Base-by-base conservation (phyloP, 345 rosid species). In the Punica granatum region DNA sequence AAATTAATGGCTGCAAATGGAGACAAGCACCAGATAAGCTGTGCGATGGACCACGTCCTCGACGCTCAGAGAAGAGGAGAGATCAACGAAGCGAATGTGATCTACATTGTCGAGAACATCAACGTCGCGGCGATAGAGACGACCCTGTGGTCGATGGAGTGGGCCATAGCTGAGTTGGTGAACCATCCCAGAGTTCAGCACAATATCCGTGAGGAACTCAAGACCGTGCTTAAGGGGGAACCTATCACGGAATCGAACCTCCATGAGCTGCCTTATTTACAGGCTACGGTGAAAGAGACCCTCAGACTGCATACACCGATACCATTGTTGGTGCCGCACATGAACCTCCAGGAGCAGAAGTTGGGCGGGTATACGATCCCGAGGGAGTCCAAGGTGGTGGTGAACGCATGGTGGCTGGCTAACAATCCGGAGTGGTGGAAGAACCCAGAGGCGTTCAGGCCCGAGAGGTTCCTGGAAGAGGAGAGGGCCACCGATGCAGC, bases 61-160 rank as follows among this genome's bases (percentile, higher is more conserved):
- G 83, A 87, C 5, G 92, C 89, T 6, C 65, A 87, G 63, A 71
- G 31, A 76, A 87, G 80, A 39, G 89, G 92, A 36, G 92, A 83
- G 66, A 87, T 84, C 60, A 87, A 61, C 35, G 87, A 79, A 72
- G 86, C 78, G 21, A 87, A 84, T 15, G 87, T 84, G n/a, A 73
- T 87, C 3, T 84, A 87, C 73, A 85, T 87, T 6, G 88, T 84
- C 8, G 89, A 87, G 71, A 87, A 87, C 78, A 87, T 84, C 16
- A 87, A 87, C 16, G 92, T 87, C 30, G 92, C 92, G 8, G 92
- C 89, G 0, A 87, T 87, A 18, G 92, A 84, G 67, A 87, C 87
- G 9, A 84, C 89, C 0, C 59, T 87, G 10, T 87, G 89, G 92
- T 87, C 92, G 13, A 87, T 84, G 83, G 89, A 87, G 53, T 84